Base-by-base conservation (phyloP, 2,329 filamentous ascomycete genomes). In the Gremmenia infestans region DNA sequence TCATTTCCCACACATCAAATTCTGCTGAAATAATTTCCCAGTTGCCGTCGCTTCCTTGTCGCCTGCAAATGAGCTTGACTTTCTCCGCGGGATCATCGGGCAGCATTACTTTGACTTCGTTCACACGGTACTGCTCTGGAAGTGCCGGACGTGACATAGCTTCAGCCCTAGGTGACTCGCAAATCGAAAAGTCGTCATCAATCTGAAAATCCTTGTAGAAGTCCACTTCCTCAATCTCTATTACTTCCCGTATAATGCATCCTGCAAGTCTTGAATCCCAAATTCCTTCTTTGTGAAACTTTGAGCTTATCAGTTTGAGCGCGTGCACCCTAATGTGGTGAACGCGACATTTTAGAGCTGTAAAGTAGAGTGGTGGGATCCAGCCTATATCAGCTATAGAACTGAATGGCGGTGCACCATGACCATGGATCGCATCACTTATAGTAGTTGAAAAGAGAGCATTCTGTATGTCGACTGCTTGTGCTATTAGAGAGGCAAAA, bases 271-370 rank as follows among this genome's bases (percentile, higher is more conserved):
- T 63, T 1, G 69, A 55, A 60, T 76, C 72, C 74, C 76, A 79
- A 4, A 77, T 68, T 0, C 72, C 73, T 60, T 78, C 75, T 19
- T 70, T 67, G 43, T 74, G 70, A 2, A 63, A 59, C 1, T 60
- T 54, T 1, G 58, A 57, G 17, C 63, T 62, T 0, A 77, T 60
- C 0, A 76, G 55, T 2, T 56, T 60, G 1, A 74, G 60, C 0
- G 74, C 75, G 37, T 74, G 72, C 0, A 68, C 56, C 37, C 78
- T 71, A 8, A 79, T 63, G 4, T 65, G 42, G 42, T 70, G 72
- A 2, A 72, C 64, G 0, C 78, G 74, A 43, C 78, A 81, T 57
- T 80, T 79, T 3, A 76, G 53, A 0, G 75, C 77, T 2, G 71
- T 63, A 56, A 72, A 79, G 56, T 78, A 79, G 2, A 79, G 67